Evolutionary conservation across 768 basidiomycete genomes (phyloP), one percentile per base, ranked within the genome.

Genomic region (Mycena belliarum): DNA sequence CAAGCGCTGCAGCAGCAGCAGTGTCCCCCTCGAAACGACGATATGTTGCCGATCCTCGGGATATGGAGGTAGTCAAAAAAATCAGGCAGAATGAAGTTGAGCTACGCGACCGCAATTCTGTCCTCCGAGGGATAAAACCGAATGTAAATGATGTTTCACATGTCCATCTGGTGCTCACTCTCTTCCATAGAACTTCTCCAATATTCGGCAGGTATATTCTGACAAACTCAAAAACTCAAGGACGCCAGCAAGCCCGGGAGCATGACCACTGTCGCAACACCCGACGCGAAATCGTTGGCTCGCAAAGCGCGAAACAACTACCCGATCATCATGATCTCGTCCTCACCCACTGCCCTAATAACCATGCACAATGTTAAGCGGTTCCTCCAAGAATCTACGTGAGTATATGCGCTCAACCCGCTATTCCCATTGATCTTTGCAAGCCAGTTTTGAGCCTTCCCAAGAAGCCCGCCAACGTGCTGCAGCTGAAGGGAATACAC

Each of bases 361-460:
- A 97, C 94, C 7, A 97, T 99, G 93, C 87, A 95, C 82, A 99
- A 99, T 67, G 93, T 98, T 54, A 92, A 91, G 71, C 84, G 83
- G 29, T 97, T 98, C 74, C 74, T 99, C 16, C 93, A 98, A 75
- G 93, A 98, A 67, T 84, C 93, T 0, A 75, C 82, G 88, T 93
- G 72, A 57, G 86, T 72, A 4, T 35, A 25, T 35, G 18, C 16
- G 54, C 46, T 40, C 24, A 12, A 42, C 45, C 23, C 29, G 54
- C 50, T 6, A 6, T 12, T 32, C 7, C 29, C 29, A n/a, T n/a
- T n/a, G 29, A 32, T 4, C 25, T n/a, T 38, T 18, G 4, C 16
- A 4, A 4, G 6, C 21, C 59, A 88, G 86, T 18, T 95, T 91
- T 64, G 88, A 93, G 66, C 78, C 84, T 6, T 88, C 91, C 0